Base-by-base conservation (phyloP, 768 basidiomycete species). In the Amanita phalloides region DNA sequence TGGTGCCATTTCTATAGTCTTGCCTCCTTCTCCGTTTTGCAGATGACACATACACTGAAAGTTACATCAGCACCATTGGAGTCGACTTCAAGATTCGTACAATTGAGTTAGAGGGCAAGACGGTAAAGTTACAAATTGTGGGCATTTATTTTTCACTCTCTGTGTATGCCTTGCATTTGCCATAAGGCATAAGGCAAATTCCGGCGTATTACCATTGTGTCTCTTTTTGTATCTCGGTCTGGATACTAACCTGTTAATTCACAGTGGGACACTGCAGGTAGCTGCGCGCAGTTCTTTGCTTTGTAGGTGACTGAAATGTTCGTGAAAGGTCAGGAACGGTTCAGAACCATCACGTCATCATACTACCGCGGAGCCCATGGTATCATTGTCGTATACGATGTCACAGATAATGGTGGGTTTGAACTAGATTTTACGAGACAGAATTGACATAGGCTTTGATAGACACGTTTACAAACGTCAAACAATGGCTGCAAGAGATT, bases 51-150 rank as follows among this genome's bases (percentile, higher is more conserved):
- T 97, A 94, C 76, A 96, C 95, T 48, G 92, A 95, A 67, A 91
- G 88, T 60, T 97, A 95, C 70, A 94, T 98, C 65, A 89, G 86
- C 54, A 97, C 95, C 36, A 98, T 97, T 68, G 96, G 96, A 58
- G 92, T 97, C 53, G 93, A 96, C 74, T 96, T 96, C 74, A 95
- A 94, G 85, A 97, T 98, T 72, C 82, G 95, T 55, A 98, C 95
- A 33, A 97, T 98, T 70, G 95, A 98, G 67, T 77, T 98, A 50
- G 95, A 98, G 63, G 95, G 95, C 54, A 96, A 96, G 84, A 90
- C 90, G 1, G 90, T 97, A 68, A 98, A 97, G 70, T 79, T 98
- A 54, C 95, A 98, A 72, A 98, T 98, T 70, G 94, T 96, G 62
- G 70, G 94, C 73, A 39, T 71, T 39, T 38, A 51, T 44, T 45